Percentiles rank a stretch among this genome's conserved stretches.
Conservation (phyloP, 2,329 filamentous ascomycete species). For the Cryphonectria japonica region DNA sequence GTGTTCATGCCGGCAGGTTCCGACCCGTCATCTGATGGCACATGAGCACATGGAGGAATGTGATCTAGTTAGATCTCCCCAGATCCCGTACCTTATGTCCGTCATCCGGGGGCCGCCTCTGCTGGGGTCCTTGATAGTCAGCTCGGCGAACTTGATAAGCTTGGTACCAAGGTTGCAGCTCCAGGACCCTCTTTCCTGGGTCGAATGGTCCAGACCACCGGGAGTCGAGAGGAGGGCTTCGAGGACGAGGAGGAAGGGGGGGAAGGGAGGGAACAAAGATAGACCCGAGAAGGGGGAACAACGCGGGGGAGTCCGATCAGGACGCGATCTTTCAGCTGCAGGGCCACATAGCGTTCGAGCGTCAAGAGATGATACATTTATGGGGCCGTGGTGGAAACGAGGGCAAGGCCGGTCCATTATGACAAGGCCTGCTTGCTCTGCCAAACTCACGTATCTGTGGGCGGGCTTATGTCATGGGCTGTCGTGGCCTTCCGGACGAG, state of each 20-base stretch:
- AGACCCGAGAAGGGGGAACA: background rate
- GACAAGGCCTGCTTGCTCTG: background rate
- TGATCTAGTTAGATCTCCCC: background rate
- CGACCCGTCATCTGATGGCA: background rate
- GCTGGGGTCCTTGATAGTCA: background rate
- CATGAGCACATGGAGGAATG: slow-evolving; percentile 1
- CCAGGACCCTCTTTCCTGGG: slow-evolving; percentile 1
- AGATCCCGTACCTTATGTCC: slow-evolving; percentile 1
- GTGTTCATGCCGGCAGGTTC: background rate
- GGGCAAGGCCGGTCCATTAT: background rate
- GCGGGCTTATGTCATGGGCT: background rate
- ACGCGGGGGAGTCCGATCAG: background rate
- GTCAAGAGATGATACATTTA: background rate
- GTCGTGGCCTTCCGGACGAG: background rate
- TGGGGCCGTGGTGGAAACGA: background rate
- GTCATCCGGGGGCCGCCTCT: slow-evolving; percentile 4
- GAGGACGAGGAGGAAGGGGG: background rate
- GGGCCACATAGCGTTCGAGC: background rate
- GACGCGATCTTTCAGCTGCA: background rate
- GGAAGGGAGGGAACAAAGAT: background rate
- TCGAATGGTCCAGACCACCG: slow-evolving; percentile 10
- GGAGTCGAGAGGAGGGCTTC: background rate
- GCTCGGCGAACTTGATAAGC: background rate
- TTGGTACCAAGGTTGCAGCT: slow-evolving; percentile 5
- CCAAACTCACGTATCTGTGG: background rate